Evolutionary conservation across 176 grass and related monocot species (phyloP), one percentile per base, ranked within the genome.

Genomic region (Poa annua): DNA sequence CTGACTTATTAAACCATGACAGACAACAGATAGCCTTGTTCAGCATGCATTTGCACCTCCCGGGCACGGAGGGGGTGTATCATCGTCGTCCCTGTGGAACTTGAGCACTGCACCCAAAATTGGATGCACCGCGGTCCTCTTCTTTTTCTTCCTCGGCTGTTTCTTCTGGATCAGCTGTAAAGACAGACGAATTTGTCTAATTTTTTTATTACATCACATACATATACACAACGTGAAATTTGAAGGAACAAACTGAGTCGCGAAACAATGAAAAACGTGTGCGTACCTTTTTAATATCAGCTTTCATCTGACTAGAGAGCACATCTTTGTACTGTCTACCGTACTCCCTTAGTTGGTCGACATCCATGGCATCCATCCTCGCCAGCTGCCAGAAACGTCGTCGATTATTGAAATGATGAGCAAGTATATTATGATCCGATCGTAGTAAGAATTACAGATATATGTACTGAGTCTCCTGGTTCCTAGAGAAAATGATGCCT

Each of bases 31-130:
- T 13, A 16, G 13, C 3, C 20, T 57, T 24, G 8, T 57, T 57
- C 55, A 57, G 20, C 55, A 57, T 22, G n/a, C 55, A 10, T 22
- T 57, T 22, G 55, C 55, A 22, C 59, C 59, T 62, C 59, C 59
- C 38, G 19, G 26, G 3, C 29, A 11, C 15, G 26, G 78, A 52
- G 77, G 61, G 2, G 34, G 17, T 3, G 16, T 35, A 41, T 71
- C 66, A 29, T 71, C 79, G 10, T 81, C 32, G 2, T 80, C 25
- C 17, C 52, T 68, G 32, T 80, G 78, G 12, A 80, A 80, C 45
- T 80, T 80, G 45, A 68, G 13, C 61, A 82, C 80, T 8, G 80
- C 80, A 45, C 66, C 80, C 22, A 82, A 24, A 71, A 81, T 71
- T 44, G 79, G 65, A 53, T 52, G 39, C 50, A 44, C 1, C 9